These are phyloP conservation scores for Mycosarcoma maydis DNA, from an alignment of 1,284 basidiomycete species.

Conservation along the genomic window DNA sequence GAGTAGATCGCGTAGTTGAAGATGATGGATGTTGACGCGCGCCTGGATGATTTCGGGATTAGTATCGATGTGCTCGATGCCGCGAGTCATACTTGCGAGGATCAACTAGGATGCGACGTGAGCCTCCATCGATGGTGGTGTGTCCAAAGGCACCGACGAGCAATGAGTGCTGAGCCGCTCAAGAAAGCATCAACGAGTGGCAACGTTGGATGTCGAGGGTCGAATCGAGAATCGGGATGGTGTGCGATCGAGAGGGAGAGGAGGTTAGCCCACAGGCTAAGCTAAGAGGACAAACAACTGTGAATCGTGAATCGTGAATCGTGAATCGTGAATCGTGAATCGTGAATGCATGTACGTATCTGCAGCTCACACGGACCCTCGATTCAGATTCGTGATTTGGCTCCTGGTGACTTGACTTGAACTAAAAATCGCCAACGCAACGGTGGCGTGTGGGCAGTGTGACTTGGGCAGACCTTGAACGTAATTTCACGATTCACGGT, in stretches of 20 bases:
- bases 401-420: too few species aligned
- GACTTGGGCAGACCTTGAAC: too few species aligned
- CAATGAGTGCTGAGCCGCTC: not conserved
- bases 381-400: not conserved
- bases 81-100: constrained; percentile 26
- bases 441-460: too few species aligned
- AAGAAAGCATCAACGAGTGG: not conserved
- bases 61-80: constrained; percentile 18
- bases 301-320: too few species aligned
- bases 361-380: constrained; percentile 22
- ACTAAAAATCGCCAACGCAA: too few species aligned
- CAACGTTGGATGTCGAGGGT: not conserved
- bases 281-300: too few species aligned
- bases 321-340: too few species aligned
- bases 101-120: too few species aligned
- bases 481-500: too few species aligned
- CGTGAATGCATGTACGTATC: constrained; percentile 7
- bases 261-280: not conserved
- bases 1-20: constrained; percentile 54
- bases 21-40: constrained; percentile 52
- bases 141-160: not conserved
- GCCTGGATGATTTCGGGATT: constrained; percentile 42
- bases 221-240: not conserved
- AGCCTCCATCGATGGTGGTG: too few species aligned
- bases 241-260: too few species aligned